Evolutionary conservation across 179 eudicot genomes (phyloP), one percentile per base, ranked within the genome.

Genomic region (Spergularia azorica): DNA sequence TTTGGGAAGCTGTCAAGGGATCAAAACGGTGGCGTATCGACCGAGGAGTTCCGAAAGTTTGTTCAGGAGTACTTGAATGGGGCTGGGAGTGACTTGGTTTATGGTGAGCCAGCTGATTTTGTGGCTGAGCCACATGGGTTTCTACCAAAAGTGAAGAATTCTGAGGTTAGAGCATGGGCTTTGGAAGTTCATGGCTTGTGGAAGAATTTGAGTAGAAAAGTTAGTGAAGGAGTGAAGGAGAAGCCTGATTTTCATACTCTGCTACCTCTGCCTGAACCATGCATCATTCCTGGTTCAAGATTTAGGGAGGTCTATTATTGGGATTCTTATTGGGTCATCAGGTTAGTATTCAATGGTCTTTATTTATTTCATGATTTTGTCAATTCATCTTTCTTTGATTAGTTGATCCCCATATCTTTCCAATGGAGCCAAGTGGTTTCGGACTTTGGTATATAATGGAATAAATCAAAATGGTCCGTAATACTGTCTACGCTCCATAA

Each of bases 251-350:
- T 79, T 81, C 90, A 91, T 84, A 89, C 97, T 13, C 43, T 95
- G 82, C 85, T 95, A 71, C 92, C 95, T 3, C 46, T 95, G 71
- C 84, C 89, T 46, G 69, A 85, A 17, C 85, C 89, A 15, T 90
- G 90, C 32, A 59, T 95, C 0, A 87, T 95, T 46, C 97, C 99
- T 15, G 99, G 99, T 57, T 95, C 99, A 9, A 75, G 97, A 77
- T 95, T 95, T 67, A 78, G 88, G 55, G 98, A 93, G 81, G 94
- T 93, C 69, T 91, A 91, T 73, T 93, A 93, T 60, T 95, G 99
- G 99, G 97, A 95, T 80, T 91, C 97, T 70, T 95, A 91, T 48
- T 95, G 97, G 97, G 89, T 95, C 7, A 88, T 93, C 77, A 95
- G 97, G 97, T 92, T 63, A 10, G 79, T 43, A 0, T 43, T 43